Evolutionary conservation across 257 asterid species (phyloP), one percentile per base, ranked within the genome.

Genomic region (Lavandula angustifolia): DNA sequence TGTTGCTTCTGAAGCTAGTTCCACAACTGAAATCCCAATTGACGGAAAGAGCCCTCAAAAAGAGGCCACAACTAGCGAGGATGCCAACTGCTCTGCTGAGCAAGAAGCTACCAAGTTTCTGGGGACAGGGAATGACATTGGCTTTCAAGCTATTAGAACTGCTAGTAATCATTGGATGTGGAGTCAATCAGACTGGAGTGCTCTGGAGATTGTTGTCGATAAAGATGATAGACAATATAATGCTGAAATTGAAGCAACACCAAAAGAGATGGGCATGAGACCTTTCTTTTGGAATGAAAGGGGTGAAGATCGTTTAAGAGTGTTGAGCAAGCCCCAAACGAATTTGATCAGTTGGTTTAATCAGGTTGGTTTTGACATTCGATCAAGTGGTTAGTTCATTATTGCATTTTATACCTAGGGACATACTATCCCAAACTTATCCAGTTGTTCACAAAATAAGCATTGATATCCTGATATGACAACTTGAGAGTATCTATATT

Each of bases 201-300:
- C 71, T 35, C 61, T 88, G 67, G 90, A 86, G 81, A 81, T 88
- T 65, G 82, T 86, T n/a, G 76, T 86, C 67, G 87, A 79, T 59
- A 71, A 49, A 12, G 71, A 69, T 35, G 81, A 79, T 54, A 56
- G 53, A 52, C 78, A 65, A 48, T 56, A 66, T 66, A 74, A 75
- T 64, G 67, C 77, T 44, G 32, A 70, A 55, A 46, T 56, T 47
- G 88, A 79, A 72, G 72, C 73, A 55, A 84, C 86, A n/a, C 82
- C 86, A 2, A 80, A 76, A 48, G 92, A 85, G 70, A 85, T 80
- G 74, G 87, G 85, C 1, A 73, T 70, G 4, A 85, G 71, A 71
- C 79, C 81, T 57, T 58, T 52, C 33, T 71, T 81, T 64, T 75
- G 78, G 83, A 77, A 68, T 51, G 70, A 64, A 10, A 62, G 75